phyloP scores from a whole-genome alignment of 73 alveolate species.

The Effrenium voratum region DNA sequence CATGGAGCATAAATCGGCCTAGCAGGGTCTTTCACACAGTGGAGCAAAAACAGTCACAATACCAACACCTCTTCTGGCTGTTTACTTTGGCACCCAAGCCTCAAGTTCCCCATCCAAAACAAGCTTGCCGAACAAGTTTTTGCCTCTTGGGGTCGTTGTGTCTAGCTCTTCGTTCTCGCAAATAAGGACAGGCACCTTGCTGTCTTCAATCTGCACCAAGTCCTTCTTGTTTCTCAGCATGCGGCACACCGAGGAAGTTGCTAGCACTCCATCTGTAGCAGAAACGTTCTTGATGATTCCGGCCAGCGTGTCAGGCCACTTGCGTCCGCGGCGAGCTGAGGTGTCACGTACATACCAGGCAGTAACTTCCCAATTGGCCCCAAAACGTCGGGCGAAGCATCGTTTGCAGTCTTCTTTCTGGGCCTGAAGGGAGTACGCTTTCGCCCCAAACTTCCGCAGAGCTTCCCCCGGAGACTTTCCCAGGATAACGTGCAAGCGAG shows the following conservation, averaged over 20 bases:
- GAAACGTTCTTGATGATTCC: background rate
- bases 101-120: slow-evolving; percentile 3
- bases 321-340: slow-evolving; percentile 10
- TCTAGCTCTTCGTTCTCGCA: slow-evolving; percentile 31
- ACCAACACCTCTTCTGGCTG: background rate
- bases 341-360: background rate
- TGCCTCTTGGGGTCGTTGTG: slow-evolving; percentile 10
- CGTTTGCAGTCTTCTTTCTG: slow-evolving; percentile 21
- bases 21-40: too few relatives aligned
- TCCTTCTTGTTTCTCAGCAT: slow-evolving; percentile 10
- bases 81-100: background rate
- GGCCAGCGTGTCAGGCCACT: background rate
- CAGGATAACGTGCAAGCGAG: slow-evolving; percentile 1
- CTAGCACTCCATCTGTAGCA: background rate
- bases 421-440: slow-evolving; percentile 5
- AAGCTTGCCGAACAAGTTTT: background rate
- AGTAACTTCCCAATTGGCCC: background rate
- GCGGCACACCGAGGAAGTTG: background rate
- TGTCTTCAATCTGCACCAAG: background rate
- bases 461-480: background rate
- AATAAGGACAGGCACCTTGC: background rate
- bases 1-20: background rate
- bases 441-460: background rate
- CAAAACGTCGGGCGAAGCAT: background rate
- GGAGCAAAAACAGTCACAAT: background rate